Percentiles rank a stretch among this genome's conserved stretches.
Conservation (phyloP, 108 stramenopile species). For the Skeletonema grethae region DNA sequence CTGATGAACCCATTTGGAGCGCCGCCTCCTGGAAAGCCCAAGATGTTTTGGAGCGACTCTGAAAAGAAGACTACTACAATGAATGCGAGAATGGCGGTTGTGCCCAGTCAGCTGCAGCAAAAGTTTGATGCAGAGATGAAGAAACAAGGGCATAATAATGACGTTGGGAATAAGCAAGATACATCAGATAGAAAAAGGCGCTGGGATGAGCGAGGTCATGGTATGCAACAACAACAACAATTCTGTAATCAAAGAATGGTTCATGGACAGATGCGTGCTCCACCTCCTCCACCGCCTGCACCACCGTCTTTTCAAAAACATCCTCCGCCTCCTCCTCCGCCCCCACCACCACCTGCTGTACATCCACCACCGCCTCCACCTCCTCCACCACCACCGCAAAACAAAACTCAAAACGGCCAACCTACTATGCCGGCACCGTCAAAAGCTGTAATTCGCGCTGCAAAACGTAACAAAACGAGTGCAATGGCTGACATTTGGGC, state of each 20-base stretch:
- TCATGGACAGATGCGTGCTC: conserved; percentile 39
- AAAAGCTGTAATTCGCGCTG: conserved; percentile 57
- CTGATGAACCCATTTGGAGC: conserved; percentile 81
- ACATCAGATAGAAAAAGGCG: conserved; percentile 8
- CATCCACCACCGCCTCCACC: conserved; percentile 14
- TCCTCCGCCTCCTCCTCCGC: conserved; percentile 23
- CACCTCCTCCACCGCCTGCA: conserved; percentile 22
- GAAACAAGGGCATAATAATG: conserved; percentile 6
- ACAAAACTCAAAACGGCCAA: neutral
- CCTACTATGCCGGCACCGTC: conserved; percentile 67
- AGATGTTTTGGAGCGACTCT: conserved; percentile 60
- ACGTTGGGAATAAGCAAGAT: conserved; percentile 11
- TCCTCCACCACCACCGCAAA: conserved; percentile 8
- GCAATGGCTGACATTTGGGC: conserved; percentile 82
- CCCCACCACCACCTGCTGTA: conserved; percentile 13
- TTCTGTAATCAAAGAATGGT: conserved; percentile 21
- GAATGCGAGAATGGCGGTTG: conserved; percentile 37
- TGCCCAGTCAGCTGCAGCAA: conserved; percentile 25
- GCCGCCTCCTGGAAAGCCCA: conserved; percentile 79
- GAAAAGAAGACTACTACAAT: conserved; percentile 31
- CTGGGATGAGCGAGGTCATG: conserved; percentile 22
- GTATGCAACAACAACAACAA: conserved; percentile 12
- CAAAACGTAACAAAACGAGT: conserved; percentile 40
- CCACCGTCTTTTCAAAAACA: conserved; percentile 15
- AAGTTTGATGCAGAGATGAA: conserved; percentile 30